phyloP scores from a whole-genome alignment of 371 early-diverging fungal genomes.

The Nematocida parisii region DNA sequence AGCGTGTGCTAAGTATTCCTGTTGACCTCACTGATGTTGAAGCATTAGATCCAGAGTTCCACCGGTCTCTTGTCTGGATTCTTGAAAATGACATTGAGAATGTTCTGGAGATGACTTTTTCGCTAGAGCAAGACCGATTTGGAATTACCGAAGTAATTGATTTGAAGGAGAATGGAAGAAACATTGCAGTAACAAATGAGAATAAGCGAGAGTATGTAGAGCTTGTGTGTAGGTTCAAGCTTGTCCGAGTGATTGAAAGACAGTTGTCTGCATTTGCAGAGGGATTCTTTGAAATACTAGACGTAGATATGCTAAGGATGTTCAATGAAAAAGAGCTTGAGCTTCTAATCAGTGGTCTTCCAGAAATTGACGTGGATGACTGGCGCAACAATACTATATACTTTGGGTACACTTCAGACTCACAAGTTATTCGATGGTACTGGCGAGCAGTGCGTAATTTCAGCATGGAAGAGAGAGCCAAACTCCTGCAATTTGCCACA shows the following conservation, averaged over 20 bases:
- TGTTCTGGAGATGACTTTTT: constrained; percentile 86
- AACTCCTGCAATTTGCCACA: constrained; percentile 91
- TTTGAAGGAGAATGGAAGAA: constrained; percentile 80
- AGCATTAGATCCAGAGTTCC: constrained; percentile 88
- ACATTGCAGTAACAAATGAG: constrained; percentile 84
- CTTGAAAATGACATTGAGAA: constrained; percentile 88
- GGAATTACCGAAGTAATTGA: constrained; percentile 80
- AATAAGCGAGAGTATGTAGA: constrained; percentile 92
- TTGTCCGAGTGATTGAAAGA: constrained; percentile 80
- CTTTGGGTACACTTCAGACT: constrained; percentile 78
- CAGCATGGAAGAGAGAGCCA: constrained; percentile 89
- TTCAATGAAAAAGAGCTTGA: constrained; percentile 97
- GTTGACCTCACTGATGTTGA: constrained; percentile 92
- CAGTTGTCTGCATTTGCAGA: constrained; percentile 84
- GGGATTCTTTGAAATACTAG: constrained; percentile 92
- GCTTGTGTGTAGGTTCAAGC: constrained; percentile 80
- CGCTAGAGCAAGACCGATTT: constrained; percentile 84
- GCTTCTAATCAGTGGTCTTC: constrained; percentile 89
- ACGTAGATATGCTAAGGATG: constrained; percentile 79
- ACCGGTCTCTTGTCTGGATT: constrained; percentile 93
- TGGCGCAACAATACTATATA: constrained; percentile 96
- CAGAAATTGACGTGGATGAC: constrained; percentile 94
- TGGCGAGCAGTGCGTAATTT: constrained; percentile 96
- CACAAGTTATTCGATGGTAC: constrained; percentile 91
- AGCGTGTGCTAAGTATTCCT: constrained; percentile 80